Base-by-base conservation (phyloP, 2,329 filamentous ascomycete species). In the Talaromyces amestolkiae region DNA sequence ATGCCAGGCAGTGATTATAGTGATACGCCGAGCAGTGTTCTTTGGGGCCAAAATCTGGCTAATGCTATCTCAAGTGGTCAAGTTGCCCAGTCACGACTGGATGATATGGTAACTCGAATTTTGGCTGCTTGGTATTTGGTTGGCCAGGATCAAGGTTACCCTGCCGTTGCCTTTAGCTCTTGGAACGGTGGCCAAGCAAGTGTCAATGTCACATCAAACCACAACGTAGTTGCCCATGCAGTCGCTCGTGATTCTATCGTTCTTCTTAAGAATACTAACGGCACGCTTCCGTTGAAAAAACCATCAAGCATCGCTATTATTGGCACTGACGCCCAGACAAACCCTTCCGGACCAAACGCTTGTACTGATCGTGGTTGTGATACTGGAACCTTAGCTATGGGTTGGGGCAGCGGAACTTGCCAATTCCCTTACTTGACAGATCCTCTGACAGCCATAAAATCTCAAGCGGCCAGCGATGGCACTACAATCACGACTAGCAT, bases 111-210 rank as follows among this genome's bases (percentile, higher is more conserved):
- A 0, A 91, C 92, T 1, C 87, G 93, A 10, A 86, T 97, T 67
- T 90, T 97, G 1, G 93, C 94, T 0, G 84, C 93, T 0, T 97
- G 93, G 92, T 97, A 96, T 73, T 90, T 91, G 0, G 91, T 97
- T 74, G 91, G 96, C 72, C 83, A 91, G 66, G 83, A 84, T 64
- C 74, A 79, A 22, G 70, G 70, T 3, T 79, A 78, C 17, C 77
- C 78, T 13, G 78, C 77, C 39, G 85, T 89, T 1, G 82, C 84
- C 5, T 81, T 86, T 66, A 75, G 76, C 22, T 77, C 71, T 58
- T 79, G 76, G 61, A 81, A 91, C 0, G 51, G 47, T 17, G 43
- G 56, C 4, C 49, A 61, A 15, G 43, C 67, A 24, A 88, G 96
- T 72, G 92, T 94, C 13, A 58, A 58, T 89, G 87, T 54, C 83